Evolutionary conservation across 768 basidiomycete species (phyloP), one percentile per base, ranked within the genome.

Genomic region (Boletus vermiculosoides): DNA sequence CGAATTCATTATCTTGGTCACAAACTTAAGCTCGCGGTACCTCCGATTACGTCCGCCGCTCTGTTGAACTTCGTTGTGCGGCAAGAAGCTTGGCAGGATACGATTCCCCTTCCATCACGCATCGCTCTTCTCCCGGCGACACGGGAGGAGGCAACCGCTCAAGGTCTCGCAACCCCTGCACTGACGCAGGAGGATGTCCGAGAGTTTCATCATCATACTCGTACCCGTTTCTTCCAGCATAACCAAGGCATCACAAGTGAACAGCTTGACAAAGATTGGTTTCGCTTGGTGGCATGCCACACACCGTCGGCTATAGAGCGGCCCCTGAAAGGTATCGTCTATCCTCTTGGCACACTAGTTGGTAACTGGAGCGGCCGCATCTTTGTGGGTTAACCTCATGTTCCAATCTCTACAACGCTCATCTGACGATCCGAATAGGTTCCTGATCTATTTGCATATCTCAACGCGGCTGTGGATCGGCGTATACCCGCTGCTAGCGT

Each of bases 351-450:
- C 23, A 68, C 76, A 4, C 50, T 82, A 12, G 61, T 65, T 39
- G 83, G 81, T 30, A 68, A 66, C 12, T 83, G 81, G 81, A 71
- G 67, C 23, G 82, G 82, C 13, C 78, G 76, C 48, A 73, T 77
- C 40, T 52, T 78, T 59, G 83, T 80, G 65, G 42, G 78, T 71
- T 48, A 30, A 40, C 53, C 59, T 52, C 52, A 10, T 57, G 50
- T 51, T 51, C 58, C 45, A 34, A 45, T 28, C 44, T 22, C 45
- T 28, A 66, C 59, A 25, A 54, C 5, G 58, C 72, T 52, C 61
- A 72, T 55, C 57, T 61, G n/a, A 57, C 58, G 23, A 50, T 56
- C 20, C 59, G 64, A 46, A 33, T 58, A 68, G 65, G 52, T 66
- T 54, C 59, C 65, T 61, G 67, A 73, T 44, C 11, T 64, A 20